Evolutionary conservation across 1,139 yeast genomes (phyloP).

Genomic region (Candida sp.): DNA sequence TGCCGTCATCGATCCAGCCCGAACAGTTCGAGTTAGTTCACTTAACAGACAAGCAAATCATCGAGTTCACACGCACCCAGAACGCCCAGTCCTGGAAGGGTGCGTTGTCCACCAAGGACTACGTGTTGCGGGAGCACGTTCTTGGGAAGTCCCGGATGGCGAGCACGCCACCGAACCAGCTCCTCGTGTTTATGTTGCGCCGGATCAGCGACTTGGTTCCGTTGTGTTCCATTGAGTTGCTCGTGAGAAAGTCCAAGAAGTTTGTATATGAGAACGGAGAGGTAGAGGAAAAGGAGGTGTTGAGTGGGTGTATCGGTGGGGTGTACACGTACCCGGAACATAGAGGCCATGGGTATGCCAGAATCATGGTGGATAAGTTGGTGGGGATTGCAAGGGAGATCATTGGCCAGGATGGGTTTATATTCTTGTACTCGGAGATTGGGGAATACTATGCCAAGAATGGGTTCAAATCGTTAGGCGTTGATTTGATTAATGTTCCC

Average conservation of each 20-base stretch:
- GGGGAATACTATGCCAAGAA: conserved; percentile 65
- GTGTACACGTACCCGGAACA: conserved; percentile 62
- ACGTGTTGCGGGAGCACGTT: conserved; percentile 52
- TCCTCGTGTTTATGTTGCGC: conserved; percentile 34
- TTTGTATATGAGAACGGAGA: conserved; percentile 20
- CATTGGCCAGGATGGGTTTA: conserved; percentile 43
- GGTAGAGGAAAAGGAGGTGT: conserved; percentile 26
- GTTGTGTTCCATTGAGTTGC: conserved; percentile 42
- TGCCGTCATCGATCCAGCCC: conserved; percentile 9
- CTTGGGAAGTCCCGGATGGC: conserved; percentile 43
- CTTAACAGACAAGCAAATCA: conserved; percentile 40
- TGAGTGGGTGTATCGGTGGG: conserved; percentile 64
- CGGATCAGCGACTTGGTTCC: conserved; percentile 23
- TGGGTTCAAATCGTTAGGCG: conserved; percentile 60
- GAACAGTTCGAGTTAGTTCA: conserved; percentile 22
- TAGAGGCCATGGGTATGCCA: conserved; percentile 72
- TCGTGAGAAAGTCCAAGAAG: conserved; percentile 34
- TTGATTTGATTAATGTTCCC: conserved; percentile 36
- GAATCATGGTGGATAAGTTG: conserved; percentile 57
- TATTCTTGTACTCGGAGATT: conserved; percentile 70
- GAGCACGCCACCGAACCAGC: conserved; percentile 21
- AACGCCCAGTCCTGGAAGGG: conserved; percentile 63
- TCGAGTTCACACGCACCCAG: conserved; percentile 50
- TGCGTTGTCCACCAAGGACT: conserved; percentile 46
- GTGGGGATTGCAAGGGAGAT: conserved; percentile 26